Base-by-base conservation (phyloP, 148 eudicot genomes). In the Vaccinium vitisidaea region DNA sequence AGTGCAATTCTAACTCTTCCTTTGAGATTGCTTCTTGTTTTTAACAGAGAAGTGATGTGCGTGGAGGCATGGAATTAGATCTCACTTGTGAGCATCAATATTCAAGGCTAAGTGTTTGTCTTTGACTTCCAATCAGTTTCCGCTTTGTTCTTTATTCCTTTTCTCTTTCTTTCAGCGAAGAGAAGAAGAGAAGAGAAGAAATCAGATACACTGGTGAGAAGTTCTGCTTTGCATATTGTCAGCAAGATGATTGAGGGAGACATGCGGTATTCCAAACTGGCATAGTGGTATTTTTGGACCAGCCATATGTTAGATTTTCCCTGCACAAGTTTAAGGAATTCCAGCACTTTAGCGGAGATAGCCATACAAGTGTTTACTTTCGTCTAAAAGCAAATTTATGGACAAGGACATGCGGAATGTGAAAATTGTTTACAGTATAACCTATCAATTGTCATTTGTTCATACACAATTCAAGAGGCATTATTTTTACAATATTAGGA, bases 81-180 rank as follows among this genome's bases (percentile, higher is more conserved):
- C 50, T 43, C 15, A 56, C 70, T 32, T 80, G 49, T 10, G 25
- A 56, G 23, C 70, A 55, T 80, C 69, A 56, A 56, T 27, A 80
- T 56, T 56, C 25, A 32, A 80, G 69, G 46, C 49, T 80, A 55
- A 79, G 67, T 80, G 49, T 32, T 23, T 80, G 81, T 16, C 81
- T 54, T 79, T 79, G 32, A 54, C 74, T 69, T 69, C 39, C 39
- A 69, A 12, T 69, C 43, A 69, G 74, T 39, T 69, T 69, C 74
- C 74, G 14, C 8, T 67, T 69, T 27, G 13, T 69, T 69, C 74
- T 15, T 69, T 69, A 5, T 69, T 69, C 43, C 18, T 27, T 27
- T 21, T 69, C 14, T 11, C 15, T 14, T 69, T 30, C 27, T 69
- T 27, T 69, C 39, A 69, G 18, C 25, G 74, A 69, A 69, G 67